A percentile compares a stretch with the other conserved stretches of the same genome.
These are phyloP conservation scores for Fusarium bactridioides DNA, from an alignment of 2,329 filamentous ascomycete genomes.

Conservation along the genomic window DNA sequence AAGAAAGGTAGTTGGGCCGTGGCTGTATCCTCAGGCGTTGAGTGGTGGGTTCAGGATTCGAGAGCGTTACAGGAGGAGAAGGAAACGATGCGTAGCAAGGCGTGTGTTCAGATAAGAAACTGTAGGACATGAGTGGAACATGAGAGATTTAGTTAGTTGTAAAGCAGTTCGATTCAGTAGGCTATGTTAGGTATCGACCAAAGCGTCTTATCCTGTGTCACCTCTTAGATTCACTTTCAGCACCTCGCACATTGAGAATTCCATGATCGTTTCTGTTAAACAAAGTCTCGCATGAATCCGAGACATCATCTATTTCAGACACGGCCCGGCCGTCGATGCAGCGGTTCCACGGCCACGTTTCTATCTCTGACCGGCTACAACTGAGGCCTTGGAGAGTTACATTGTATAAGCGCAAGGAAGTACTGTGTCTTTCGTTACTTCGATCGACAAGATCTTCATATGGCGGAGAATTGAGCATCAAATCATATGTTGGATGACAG, in stretches of 20 bases:
- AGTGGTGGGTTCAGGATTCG: conserved; percentile 19
- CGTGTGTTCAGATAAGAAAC: conserved; percentile 9
- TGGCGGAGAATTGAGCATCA: conserved; percentile 15
- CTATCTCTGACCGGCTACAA: neutral
- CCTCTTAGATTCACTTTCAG: neutral
- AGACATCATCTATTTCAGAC: conserved; percentile 8
- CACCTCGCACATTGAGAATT: neutral
- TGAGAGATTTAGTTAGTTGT: conserved; percentile 39
- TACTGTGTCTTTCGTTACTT: neutral
- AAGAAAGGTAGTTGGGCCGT: conserved; percentile 9
- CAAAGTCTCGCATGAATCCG: neutral
- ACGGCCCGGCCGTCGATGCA: conserved; percentile 20
- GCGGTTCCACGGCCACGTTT: conserved; percentile 22
- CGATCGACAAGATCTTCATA: conserved; percentile 33
- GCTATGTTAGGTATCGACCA: conserved; percentile 40
- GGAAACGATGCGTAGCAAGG: conserved; percentile 9
- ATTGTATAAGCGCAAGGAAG: conserved; percentile 9
- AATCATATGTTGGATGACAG: neutral
- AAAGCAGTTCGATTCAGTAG: conserved; percentile 44
- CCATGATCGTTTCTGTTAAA: conserved; percentile 6
- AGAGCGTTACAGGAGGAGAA: conserved; percentile 16
- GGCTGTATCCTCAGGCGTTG: conserved; percentile 23
- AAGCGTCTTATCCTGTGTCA: conserved; percentile 30
- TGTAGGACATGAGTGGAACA: conserved; percentile 11
- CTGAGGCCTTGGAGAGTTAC: neutral